Conservation (phyloP, 306 rosid genomes). For the Glycine soja region DNA sequence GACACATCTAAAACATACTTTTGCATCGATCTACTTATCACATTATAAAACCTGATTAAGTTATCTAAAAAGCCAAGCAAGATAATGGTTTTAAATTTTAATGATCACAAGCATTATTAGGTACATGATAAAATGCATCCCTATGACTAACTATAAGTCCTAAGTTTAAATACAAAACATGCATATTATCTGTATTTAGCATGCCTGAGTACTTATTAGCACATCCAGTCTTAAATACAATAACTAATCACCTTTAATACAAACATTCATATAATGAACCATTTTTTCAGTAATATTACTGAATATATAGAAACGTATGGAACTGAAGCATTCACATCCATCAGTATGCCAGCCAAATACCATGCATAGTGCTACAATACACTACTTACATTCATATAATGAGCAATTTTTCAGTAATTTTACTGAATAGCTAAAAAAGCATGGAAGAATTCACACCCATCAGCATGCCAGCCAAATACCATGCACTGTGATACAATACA, state of each 20-base stretch:
- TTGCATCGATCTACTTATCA: neutral
- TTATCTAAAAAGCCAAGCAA: neutral
- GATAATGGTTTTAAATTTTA: neutral
- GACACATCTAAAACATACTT: neutral
- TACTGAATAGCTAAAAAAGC: constrained; percentile 8
- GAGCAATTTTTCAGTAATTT: constrained; percentile 25
- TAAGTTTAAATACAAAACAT: neutral
- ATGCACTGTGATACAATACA: neutral
- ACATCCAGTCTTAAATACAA: constrained; percentile 1
- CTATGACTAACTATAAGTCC: neutral
- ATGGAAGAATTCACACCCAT: constrained; percentile 28
- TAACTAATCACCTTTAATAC: constrained; percentile 6
- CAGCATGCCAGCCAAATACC: constrained; percentile 14
- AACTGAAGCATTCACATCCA: constrained; percentile 31
- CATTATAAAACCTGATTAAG: neutral
- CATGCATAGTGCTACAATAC: neutral
- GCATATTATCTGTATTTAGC: neutral
- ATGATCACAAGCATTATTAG: neutral
- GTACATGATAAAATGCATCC: neutral
- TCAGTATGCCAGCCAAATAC: constrained; percentile 14
- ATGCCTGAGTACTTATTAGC: neutral
- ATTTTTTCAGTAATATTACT: constrained; percentile 24
- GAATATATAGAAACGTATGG: neutral
- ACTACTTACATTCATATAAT: neutral
- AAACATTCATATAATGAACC: constrained; percentile 15